Evolutionary conservation across 2,329 filamentous ascomycete genomes (phyloP), one percentile per base, ranked within the genome.

Genomic region (Didymella sp.): DNA sequence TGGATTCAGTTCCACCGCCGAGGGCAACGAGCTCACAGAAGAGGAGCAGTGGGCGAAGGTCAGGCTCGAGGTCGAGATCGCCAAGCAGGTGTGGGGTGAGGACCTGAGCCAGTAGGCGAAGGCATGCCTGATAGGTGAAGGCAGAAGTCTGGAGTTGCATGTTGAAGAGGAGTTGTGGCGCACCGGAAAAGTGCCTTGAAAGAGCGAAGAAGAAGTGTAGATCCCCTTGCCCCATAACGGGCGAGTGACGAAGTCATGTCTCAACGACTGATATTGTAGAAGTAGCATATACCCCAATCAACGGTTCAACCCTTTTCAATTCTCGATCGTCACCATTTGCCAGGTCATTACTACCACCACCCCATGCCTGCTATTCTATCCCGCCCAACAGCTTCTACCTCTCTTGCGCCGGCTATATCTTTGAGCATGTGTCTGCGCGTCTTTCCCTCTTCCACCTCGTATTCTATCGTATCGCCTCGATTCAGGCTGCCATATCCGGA

Each of bases 31-130:
- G 58, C 73, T 86, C 61, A 80, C 73, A 11, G 80, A 84, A 70
- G 82, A 84, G 57, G 78, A 85, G 76, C 82, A 85, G 71, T 85
- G 83, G 83, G 82, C 79, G 3, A 86, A 86, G 78, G 73, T 85
- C 7, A 73, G 78, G 52, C 70, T 84, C 19, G 78, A 84, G 73
- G 80, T 83, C 1, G 82, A 84, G 66, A 85, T 86, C 68, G 84
- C 83, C 2, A 84, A 84, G 76, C 71, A 82, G 70, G 75, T 85
- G 43, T 86, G 84, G 84, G 82, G 82, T 0, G 76, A 81, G 0
- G 82, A 84, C 60, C 58, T 80, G 35, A 72, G 66, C 31, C 62
- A 67, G 58, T 72, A 59, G 38, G 38, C 22, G 21, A 17, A 17
- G n/a, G 9, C 1, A 2, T 33, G 13, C 13, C 13, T 15, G n/a